Conservation (phyloP, 192 early-diverging fungal species). For the Mortierella antarctica region DNA sequence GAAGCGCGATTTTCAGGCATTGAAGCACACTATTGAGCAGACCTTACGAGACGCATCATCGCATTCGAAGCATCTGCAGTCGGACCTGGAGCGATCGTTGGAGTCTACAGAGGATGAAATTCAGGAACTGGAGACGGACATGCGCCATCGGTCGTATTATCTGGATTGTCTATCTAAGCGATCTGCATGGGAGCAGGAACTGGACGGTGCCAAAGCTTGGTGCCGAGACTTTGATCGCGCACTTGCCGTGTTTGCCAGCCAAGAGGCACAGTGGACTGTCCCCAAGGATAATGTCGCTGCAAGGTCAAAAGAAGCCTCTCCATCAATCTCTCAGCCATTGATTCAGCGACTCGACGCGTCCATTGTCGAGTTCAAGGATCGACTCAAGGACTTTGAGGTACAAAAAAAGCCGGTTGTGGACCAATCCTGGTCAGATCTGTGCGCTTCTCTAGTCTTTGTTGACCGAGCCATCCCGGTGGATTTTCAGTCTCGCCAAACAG, state of each 20-base stretch:
- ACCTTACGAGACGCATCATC: conserved; percentile 14
- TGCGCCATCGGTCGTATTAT: conserved; percentile 14
- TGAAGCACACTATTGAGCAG: conserved; percentile 3
- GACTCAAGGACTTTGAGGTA: conserved; percentile 18
- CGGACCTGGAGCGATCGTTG: conserved; percentile 14
- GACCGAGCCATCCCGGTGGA: conserved; percentile 8
- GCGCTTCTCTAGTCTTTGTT: conserved; percentile 25
- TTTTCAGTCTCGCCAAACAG: conserved; percentile 15
- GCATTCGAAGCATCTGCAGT: conserved; percentile 29
- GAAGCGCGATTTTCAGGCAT: conserved; percentile 15
- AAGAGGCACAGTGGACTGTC: conserved; percentile 31
- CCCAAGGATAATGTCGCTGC: not conserved
- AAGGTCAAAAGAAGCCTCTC: not conserved
- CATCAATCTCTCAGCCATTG: not conserved
- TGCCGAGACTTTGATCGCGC: conserved; percentile 7
- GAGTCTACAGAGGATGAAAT: conserved; percentile 17
- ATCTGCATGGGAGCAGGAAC: conserved; percentile 27
- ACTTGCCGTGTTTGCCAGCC: not conserved
- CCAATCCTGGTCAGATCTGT: conserved; percentile 17
- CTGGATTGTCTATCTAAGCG: conserved; percentile 25
- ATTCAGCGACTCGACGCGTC: conserved; percentile 12
- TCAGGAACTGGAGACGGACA: conserved; percentile 11
- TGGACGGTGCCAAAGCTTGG: conserved; percentile 10
- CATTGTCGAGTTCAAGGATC: conserved; percentile 15
- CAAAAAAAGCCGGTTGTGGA: conserved; percentile 24